These are phyloP conservation scores for Zymoseptoria ardabiliae DNA, from an alignment of 2,329 filamentous ascomycete species.

Conservation along the genomic window DNA sequence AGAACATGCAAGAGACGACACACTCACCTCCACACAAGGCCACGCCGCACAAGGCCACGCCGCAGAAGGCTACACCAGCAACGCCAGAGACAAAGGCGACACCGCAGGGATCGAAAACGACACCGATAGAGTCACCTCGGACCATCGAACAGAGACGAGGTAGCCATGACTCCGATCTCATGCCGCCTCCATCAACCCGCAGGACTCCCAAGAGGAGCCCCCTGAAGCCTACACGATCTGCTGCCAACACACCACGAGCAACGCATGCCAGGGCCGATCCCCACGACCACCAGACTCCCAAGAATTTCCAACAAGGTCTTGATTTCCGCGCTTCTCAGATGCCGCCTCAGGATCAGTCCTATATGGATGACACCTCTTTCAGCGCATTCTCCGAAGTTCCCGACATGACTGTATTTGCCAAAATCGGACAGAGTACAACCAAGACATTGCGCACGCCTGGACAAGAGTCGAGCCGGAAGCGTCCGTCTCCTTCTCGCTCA, in stretches of 20 bases:
- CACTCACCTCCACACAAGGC: conserved; percentile 17
- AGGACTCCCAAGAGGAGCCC: conserved; percentile 25
- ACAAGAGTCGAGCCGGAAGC: conserved; percentile 38
- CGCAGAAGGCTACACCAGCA: conserved; percentile 14
- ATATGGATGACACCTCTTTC: conserved; percentile 63
- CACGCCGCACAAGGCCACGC: conserved; percentile 19
- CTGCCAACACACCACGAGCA: conserved; percentile 21
- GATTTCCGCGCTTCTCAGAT: conserved; percentile 17
- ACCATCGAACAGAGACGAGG: conserved; percentile 12
- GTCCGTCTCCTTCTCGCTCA: conserved; percentile 34
- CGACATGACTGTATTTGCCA: conserved; percentile 76
- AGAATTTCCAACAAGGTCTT: conserved; percentile 20
- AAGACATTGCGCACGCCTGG: conserved; percentile 30
- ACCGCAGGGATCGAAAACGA: conserved; percentile 6
- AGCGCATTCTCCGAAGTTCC: conserved; percentile 86
- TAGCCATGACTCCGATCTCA: conserved; percentile 24
- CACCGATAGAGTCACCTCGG: conserved; percentile 8
- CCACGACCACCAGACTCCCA: conserved; percentile 12
- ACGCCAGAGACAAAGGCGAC: conserved; percentile 18
- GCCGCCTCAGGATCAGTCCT: conserved; percentile 27
- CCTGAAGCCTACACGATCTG: conserved; percentile 17
- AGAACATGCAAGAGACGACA: conserved; percentile 23
- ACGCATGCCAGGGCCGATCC: conserved; percentile 16
- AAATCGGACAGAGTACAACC: conserved; percentile 51
- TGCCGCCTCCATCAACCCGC: conserved; percentile 25